Evolutionary conservation across 1,284 basidiomycete species (phyloP), one percentile per base, ranked within the genome.

Genomic region (Cyathus olla): DNA sequence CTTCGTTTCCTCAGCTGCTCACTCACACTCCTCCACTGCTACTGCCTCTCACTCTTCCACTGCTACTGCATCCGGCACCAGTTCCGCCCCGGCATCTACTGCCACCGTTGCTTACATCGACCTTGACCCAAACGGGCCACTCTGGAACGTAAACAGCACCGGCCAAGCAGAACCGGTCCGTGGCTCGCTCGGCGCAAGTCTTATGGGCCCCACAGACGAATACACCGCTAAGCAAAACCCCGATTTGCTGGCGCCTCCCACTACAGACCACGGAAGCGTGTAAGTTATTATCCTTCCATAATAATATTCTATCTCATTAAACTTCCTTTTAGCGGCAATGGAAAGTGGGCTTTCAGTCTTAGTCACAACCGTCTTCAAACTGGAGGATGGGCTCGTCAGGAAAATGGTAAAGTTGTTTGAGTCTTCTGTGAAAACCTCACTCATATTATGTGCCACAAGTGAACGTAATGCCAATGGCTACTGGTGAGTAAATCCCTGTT

Each of bases 311-410:
- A 55, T 17, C 19, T 28, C 55, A 39, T 5, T 51, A 26, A 29
- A 26, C 15, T 39, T 56, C 15, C 51, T 50, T 42, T 35, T 65
- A 89, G 88, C 13, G 60, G 70, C 8, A 90, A 90, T 65, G 86
- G 88, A 13, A 92, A 92, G 72, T 93, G 91, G 91, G 86, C 91
- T 0, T 91, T 92, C 74, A 79, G 80, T 60, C 72, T 92, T 59
- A 91, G 89, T 60, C 88, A 90, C 72, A 92, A 90, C 67, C 86
- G 90, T 27, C 73, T 94, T 22, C 87, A 89, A 61, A 86, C 86
- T 0, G 91, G 91, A 24, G 92, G 92, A 1, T 94, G 91, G 91
- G 89, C 90, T 39, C 84, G 90, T 57, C 85, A 91, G 66, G 83
- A 92, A 75, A 92, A 91, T 63, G 69, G 89, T 88, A 62, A 47